Evolutionary conservation across 805 yeast species (phyloP).

Genomic region (Candida coleopterorum): DNA sequence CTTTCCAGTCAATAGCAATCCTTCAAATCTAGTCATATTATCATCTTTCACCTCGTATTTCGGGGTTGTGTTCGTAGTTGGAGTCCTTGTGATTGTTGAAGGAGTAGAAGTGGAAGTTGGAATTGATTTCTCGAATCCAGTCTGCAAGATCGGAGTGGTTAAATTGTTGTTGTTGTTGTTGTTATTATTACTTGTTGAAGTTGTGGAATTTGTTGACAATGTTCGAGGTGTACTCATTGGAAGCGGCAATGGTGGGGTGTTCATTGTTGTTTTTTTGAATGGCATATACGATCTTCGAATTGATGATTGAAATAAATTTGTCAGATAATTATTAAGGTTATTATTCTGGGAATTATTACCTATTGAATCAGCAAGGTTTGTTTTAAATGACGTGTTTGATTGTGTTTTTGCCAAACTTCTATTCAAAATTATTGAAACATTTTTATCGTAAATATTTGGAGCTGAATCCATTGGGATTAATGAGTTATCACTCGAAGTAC

Average conservation of each 20-base stretch:
- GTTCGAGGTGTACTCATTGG: too few relatives aligned
- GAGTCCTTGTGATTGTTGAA: constrained; percentile 12
- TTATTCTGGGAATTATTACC: constrained; percentile 18
- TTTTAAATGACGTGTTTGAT: constrained; percentile 73
- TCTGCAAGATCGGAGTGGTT: constrained; percentile 17
- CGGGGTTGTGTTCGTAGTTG: constrained; percentile 6
- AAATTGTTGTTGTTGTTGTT: constrained; percentile 11
- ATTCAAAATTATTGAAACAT: constrained; percentile 70
- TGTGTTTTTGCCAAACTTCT: constrained; percentile 68
- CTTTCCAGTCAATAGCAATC: constrained; percentile 20
- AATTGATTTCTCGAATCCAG: constrained; percentile 15
- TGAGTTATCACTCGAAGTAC: constrained; percentile 34
- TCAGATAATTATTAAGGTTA: constrained; percentile 6
- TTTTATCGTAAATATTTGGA: constrained; percentile 74
- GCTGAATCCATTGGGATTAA: constrained; percentile 61
- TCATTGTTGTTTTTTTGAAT: constrained; percentile 27
- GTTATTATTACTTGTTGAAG: constrained; percentile 15
- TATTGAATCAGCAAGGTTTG: constrained; percentile 64
- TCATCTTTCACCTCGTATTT: constrained; percentile 8
- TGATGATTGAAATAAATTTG: constrained; percentile 5
- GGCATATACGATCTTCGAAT: constrained; percentile 37
- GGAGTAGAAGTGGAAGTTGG: constrained; percentile 10
- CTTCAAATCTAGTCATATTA: constrained; percentile 21
- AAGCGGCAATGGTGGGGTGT: too few relatives aligned
- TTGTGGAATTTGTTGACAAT: too few relatives aligned